Evolutionary conservation across 768 basidiomycete genomes (phyloP), one percentile per base, ranked within the genome.

Genomic region (Boletales sp.): DNA sequence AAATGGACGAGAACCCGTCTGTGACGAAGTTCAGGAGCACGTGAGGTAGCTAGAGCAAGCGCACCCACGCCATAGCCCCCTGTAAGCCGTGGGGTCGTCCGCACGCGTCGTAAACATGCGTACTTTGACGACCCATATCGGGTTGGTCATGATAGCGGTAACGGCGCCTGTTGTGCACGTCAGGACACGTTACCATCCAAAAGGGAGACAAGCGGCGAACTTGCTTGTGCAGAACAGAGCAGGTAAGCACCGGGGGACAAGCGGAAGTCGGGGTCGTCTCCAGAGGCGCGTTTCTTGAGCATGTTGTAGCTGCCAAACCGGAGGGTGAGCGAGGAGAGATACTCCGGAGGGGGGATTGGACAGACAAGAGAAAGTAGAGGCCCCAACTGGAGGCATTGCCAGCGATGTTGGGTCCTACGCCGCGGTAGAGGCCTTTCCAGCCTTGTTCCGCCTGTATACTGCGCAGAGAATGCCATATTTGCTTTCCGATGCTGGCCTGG

Each of bases 311-410:
- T 98, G 36, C 14, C 12, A 38, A 52, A 32, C 45, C 4, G 36
- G 4, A 9, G 0, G 36, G 19, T 59, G 38, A 64, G 50, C 18
- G 6, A 38, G 8, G 35, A 15, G 35, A 50, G 51, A 15, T 18
- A 31, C 43, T 49, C 35, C 37, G 15, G 21, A 21, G 15, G 19
- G 19, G 32, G 19, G n/a, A 17, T 27, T 39, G 12, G 34, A 57
- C 61, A 70, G 65, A 97, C 97, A 97, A 95, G 54, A 95, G 80
- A 71, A 99, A 99, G 70, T 99, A 99, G 21, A 97, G 70, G 0
- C 97, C 97, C 97, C 97, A 99, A 60, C 92, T 94, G 8, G 87
- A 84, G 17, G 94, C 93, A 56, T 97, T 97, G 12, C 95, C 97
- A 0, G 90, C 90, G 52, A 97, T 79, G 68, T 98, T 99, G 2